Evolutionary conservation across 1,139 yeast genomes (phyloP), one percentile per base, ranked within the genome.

Genomic region (Yamadazyma diddensiae): DNA sequence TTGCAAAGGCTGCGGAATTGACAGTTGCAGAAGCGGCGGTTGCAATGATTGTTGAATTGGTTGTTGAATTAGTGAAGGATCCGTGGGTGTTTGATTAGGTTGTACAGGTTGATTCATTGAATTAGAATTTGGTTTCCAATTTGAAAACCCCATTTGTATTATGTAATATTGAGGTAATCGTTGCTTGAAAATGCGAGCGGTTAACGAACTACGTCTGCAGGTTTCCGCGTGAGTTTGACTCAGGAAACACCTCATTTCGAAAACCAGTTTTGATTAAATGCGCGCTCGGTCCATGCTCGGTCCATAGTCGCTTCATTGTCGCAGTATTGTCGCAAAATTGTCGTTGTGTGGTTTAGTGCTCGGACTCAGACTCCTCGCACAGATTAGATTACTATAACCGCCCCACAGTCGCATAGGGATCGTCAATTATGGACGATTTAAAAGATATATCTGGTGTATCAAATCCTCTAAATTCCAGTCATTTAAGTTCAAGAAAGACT

Each of bases 401-500:
- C 20, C 20, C 20, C 20, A 18, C 20, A 18, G 6, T 18, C 20
- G 20, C 20, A 18, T 9, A 6, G 20, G 9, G 9, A 18, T 18
- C 20, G 6, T 9, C 6, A 18, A 18, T 18, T 18, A 18, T 7
- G 8, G 20, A 18, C 9, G 6, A 18, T 18, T 18, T 18, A 9
- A 9, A 18, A 7, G 40, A 34, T 15, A 26, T 24, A 12, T 29
- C 38, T 3, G 9, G 30, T 3, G 46, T 39, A 5, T 34, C 42
- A 8, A 33, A 31, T 21, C 35, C 43, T 19, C 37, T 38, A 3
- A 27, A 35, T 22, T 29, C 35, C 9, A 34, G 44, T 29, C 37
- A 45, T 15, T 13, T 32, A 11, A 37, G 37, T 20, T 36, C 45
- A 5, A 32, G 50, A 21, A 46, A 46, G 26, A 46, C 49, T 3